These are phyloP conservation scores for Candida sojae DNA, from an alignment of 1,139 yeast genomes.

Conservation along the genomic window DNA sequence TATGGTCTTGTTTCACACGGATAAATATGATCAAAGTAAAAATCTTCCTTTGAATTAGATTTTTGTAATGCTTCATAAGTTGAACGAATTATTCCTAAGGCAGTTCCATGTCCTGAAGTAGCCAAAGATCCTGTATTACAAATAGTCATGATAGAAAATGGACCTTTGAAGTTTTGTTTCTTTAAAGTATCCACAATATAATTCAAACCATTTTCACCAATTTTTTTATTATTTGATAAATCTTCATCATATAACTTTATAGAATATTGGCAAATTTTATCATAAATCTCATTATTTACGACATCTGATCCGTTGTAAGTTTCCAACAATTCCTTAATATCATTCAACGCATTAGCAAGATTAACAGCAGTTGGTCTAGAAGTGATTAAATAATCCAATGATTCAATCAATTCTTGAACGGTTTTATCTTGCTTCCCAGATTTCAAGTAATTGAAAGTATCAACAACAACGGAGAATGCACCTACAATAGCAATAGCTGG, in stretches of 20 bases:
- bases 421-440: slow-evolving; percentile 20
- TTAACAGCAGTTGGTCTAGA: slow-evolving; percentile 97
- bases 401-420: slow-evolving; percentile 33
- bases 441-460: slow-evolving; percentile 36
- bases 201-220: slow-evolving; percentile 81
- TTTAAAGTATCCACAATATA: slow-evolving; percentile 55
- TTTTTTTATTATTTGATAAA: slow-evolving; percentile 67
- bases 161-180: slow-evolving; percentile 55
- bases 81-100: slow-evolving; percentile 86
- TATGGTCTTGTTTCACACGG: slow-evolving; percentile 96
- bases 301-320: slow-evolving; percentile 7
- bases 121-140: slow-evolving; percentile 91
- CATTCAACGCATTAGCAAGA: slow-evolving; percentile 73
- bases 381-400: slow-evolving; percentile 66
- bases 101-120: slow-evolving; percentile 97
- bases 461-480: slow-evolving; percentile 79
- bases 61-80: slow-evolving; percentile 47
- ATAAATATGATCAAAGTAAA: slow-evolving; percentile 66
- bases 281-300: slow-evolving; percentile 32
- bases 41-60: slow-evolving; percentile 25
- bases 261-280: slow-evolving; percentile 51
- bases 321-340: slow-evolving; percentile 43
- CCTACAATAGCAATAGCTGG: slow-evolving; percentile 98
- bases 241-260: slow-evolving; percentile 71
- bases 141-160: slow-evolving; percentile 81